These are phyloP conservation scores for Xylariaceae sp. DNA, from an alignment of 2,329 filamentous ascomycete species.

Conservation along the genomic window DNA sequence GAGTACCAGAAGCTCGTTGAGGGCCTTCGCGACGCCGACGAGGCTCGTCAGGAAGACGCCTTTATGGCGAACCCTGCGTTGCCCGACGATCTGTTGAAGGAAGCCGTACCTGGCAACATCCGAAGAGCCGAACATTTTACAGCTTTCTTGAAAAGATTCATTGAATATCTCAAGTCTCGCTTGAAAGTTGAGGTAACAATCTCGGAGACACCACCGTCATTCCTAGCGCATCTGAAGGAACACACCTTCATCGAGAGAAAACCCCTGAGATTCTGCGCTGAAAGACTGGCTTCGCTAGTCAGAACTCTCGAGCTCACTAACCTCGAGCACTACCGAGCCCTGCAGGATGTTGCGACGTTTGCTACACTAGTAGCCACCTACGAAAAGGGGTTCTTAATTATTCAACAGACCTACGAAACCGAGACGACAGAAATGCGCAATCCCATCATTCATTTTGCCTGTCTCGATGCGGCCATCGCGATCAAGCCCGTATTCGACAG, in stretches of 20 bases:
- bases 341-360: constrained; percentile 97
- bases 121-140: constrained; percentile 93
- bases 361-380: constrained; percentile 95
- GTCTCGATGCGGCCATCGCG: constrained; percentile 92
- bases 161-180: constrained; percentile 94
- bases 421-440: constrained; percentile 94
- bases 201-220: constrained; percentile 92
- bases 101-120: constrained; percentile 95
- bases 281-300: constrained; percentile 88
- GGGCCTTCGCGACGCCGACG: constrained; percentile 79
- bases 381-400: constrained; percentile 91
- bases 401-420: constrained; percentile 95
- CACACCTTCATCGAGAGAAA: constrained; percentile 98
- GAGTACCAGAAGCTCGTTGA: constrained; percentile 96
- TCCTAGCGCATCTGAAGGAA: constrained; percentile 86
- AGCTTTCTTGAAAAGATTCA: constrained; percentile 89
- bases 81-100: constrained; percentile 88
- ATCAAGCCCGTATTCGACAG: constrained; percentile 97
- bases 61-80: constrained; percentile 97
- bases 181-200: constrained; percentile 96
- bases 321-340: constrained; percentile 93
- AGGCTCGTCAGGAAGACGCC: constrained; percentile 85
- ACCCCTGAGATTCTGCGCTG: constrained; percentile 87
- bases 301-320: constrained; percentile 93
- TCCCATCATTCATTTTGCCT: constrained; percentile 94